phyloP scores from a whole-genome alignment of 2,329 filamentous ascomycete species.

The Capronia coronata region DNA sequence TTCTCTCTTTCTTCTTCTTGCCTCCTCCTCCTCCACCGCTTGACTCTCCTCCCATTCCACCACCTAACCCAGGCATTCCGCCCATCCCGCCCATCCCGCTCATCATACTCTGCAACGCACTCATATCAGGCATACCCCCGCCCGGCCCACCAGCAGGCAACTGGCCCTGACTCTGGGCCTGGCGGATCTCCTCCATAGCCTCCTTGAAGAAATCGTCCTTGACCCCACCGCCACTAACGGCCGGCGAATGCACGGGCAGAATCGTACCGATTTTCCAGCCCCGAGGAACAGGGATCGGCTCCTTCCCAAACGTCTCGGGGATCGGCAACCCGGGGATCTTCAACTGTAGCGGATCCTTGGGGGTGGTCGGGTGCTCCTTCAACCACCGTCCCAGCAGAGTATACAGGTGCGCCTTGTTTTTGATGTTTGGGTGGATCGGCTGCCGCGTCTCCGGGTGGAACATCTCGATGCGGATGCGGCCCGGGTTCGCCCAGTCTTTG shows the following conservation, averaged over 20 bases:
- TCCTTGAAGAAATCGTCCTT: conserved; percentile 92
- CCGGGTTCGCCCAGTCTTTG: conserved; percentile 96
- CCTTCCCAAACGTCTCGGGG: conserved; percentile 60
- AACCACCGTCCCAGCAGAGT: conserved; percentile 72
- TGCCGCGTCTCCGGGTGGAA: conserved; percentile 47
- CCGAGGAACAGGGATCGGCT: conserved; percentile 67
- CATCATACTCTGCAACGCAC: conserved; percentile 27
- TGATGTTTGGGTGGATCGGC: conserved; percentile 47
- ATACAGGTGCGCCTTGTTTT: conserved; percentile 83
- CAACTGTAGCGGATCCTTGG: conserved; percentile 62
- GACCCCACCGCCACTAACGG: conserved; percentile 85
- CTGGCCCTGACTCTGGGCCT: conserved; percentile 35
- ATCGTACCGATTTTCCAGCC: conserved; percentile 87
- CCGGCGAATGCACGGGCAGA: conserved; percentile 79
- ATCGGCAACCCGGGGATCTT: conserved; percentile 67
- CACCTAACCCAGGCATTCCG: conserved; percentile 15
- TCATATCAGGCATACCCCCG: conserved; percentile 30
- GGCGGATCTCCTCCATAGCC: conserved; percentile 89
- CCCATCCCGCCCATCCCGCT: conserved; percentile 26
- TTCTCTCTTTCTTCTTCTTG: conserved; percentile 28
- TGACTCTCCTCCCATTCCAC: conserved; percentile 14
- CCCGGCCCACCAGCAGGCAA: conserved; percentile 45
- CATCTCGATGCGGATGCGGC: conserved; percentile 73
- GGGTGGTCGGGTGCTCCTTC: conserved; percentile 67
- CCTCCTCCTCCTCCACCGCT: conserved; percentile 13